These are phyloP conservation scores for Pharus latifolius DNA, from an alignment of 176 grass and related monocot genomes.

Conservation along the genomic window DNA sequence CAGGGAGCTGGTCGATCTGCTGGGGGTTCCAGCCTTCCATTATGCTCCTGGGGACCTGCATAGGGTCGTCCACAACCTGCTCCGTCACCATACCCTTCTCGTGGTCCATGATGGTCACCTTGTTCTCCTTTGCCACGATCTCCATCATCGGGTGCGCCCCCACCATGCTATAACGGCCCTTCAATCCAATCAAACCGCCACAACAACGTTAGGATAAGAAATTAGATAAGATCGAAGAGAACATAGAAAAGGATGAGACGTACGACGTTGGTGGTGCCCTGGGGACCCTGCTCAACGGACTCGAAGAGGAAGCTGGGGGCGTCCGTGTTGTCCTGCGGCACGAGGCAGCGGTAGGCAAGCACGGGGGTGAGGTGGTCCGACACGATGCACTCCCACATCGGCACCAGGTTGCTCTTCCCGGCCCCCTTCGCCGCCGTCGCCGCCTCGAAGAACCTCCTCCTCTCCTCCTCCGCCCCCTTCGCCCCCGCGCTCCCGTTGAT, in stretches of 20 bases:
- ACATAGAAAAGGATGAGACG: background rate
- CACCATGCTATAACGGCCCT: conserved; percentile 70
- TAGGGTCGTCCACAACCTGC: conserved; percentile 53
- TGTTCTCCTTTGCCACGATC: conserved; percentile 55
- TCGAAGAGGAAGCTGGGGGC: conserved; percentile 87
- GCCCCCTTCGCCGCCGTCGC: conserved; percentile 45
- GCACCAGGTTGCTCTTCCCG: conserved; percentile 61
- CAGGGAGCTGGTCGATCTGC: conserved; percentile 50
- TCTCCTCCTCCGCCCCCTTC: conserved; percentile 35
- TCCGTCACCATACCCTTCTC: conserved; percentile 40
- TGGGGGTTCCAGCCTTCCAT: conserved; percentile 63
- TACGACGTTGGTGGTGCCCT: conserved; percentile 58
- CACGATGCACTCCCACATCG: conserved; percentile 69
- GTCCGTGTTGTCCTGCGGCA: conserved; percentile 49
- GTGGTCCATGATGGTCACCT: conserved; percentile 64
- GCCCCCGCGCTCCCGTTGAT: conserved; percentile 19
- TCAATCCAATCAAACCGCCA: background rate
- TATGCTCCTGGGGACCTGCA: conserved; percentile 53
- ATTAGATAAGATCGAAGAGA: background rate
- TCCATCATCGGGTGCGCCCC: conserved; percentile 62
- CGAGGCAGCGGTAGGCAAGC: conserved; percentile 74
- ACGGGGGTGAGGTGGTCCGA: conserved; percentile 83
- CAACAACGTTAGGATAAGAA: background rate
- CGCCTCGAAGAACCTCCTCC: conserved; percentile 56
- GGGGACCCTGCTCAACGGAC: conserved; percentile 62